Evolutionary conservation across 2,329 filamentous ascomycete genomes (phyloP).

Genomic region (Venturia pyrina): DNA sequence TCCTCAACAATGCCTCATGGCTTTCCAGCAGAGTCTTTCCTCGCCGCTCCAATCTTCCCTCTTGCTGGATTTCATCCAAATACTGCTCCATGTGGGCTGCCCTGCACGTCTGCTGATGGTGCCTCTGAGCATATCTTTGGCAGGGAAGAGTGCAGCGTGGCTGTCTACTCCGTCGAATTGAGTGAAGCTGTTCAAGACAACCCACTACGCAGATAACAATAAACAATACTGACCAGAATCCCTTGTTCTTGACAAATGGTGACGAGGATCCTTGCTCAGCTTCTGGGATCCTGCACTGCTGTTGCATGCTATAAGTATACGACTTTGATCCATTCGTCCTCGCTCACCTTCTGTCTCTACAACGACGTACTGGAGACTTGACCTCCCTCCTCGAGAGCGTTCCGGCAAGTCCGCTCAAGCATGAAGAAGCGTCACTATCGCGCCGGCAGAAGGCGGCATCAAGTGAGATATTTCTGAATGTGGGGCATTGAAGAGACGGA

Average conservation of each 20-base stretch:
- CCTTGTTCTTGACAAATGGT: background rate
- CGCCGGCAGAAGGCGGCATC: background rate
- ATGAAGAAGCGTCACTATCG: too few relatives aligned
- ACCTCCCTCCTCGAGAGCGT: background rate
- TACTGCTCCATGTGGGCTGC: background rate
- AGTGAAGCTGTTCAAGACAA: background rate
- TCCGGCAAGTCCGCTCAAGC: background rate
- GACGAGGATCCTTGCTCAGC: background rate
- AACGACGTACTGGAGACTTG: too few relatives aligned
- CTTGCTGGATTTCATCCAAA: background rate
- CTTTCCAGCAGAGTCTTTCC: background rate
- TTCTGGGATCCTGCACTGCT: background rate
- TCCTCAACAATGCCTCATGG: background rate
- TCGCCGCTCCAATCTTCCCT: background rate
- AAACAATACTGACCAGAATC: background rate
- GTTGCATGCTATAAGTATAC: background rate
- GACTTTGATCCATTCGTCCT: background rate
- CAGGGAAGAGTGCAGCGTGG: background rate
- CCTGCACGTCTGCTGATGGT: background rate
- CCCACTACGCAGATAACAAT: background rate
- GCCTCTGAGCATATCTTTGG: background rate
- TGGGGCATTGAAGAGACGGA: background rate
- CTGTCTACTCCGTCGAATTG: background rate
- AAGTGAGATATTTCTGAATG: background rate
- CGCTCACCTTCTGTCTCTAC: background rate